Conservation (phyloP, 768 basidiomycete genomes). For the Paxillus ammoniavirescens region DNA sequence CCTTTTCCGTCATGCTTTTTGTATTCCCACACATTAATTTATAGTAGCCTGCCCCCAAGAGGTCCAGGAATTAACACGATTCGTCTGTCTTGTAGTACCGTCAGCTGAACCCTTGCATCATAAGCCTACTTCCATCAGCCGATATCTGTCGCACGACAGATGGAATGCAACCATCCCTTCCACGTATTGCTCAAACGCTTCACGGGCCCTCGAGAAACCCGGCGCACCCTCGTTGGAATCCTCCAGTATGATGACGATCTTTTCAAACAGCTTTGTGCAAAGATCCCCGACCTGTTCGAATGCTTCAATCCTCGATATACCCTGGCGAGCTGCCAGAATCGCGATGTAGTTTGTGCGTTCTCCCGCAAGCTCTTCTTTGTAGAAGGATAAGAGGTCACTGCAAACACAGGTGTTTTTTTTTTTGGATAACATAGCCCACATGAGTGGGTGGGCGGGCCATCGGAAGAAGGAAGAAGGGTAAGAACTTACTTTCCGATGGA, state of each 20-base stretch:
- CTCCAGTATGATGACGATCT: slow-evolving; percentile 16
- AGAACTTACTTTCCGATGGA: slow-evolving; percentile 37
- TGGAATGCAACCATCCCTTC: slow-evolving; percentile 19
- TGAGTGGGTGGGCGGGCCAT: too few relatives aligned
- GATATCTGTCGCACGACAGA: slow-evolving; percentile 14
- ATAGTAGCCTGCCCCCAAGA: too few relatives aligned
- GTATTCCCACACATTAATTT: too few relatives aligned
- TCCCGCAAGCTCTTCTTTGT: slow-evolving; percentile 34
- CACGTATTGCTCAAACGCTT: slow-evolving; percentile 2
- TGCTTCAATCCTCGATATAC: slow-evolving; percentile 23
- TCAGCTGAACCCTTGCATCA: not conserved
- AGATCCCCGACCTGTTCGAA: slow-evolving; percentile 23
- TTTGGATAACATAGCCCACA: too few relatives aligned
- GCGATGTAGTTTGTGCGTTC: slow-evolving; percentile 34
- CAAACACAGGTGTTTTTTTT: not conserved
- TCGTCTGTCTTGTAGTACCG: too few relatives aligned
- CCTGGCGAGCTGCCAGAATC: slow-evolving; percentile 20
- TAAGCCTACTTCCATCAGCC: slow-evolving; percentile 10
- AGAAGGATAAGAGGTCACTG: slow-evolving; percentile 38
- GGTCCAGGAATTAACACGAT: too few relatives aligned
- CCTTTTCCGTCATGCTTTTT: too few relatives aligned
- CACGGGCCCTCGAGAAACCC: slow-evolving; percentile 1
- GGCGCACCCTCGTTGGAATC: too few relatives aligned
- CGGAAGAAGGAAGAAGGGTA: not conserved
- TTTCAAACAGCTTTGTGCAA: slow-evolving; percentile 16